A percentile compares a stretch with the other conserved stretches of the same genome.
These are phyloP conservation scores for Tuber indicum DNA, from an alignment of 495 filamentous ascomycete genomes.

Conservation along the genomic window DNA sequence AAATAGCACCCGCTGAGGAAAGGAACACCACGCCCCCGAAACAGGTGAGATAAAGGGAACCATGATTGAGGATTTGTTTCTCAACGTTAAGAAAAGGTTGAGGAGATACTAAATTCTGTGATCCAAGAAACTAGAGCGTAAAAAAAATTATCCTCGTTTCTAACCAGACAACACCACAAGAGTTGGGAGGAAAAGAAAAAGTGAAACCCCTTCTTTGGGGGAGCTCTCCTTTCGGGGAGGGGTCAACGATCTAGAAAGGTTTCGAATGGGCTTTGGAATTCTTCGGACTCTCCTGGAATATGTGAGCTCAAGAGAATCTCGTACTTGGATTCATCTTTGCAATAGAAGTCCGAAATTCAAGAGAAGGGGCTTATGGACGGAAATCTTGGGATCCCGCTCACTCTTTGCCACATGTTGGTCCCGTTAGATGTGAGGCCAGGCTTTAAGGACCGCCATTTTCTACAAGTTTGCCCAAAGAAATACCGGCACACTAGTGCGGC, in stretches of 20 bases:
- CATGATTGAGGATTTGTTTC: neutral
- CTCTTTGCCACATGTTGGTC: too few relatives aligned
- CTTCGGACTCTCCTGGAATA: neutral
- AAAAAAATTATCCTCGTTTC: neutral
- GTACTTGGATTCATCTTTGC: neutral
- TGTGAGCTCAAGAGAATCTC: conserved; percentile 12
- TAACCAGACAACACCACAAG: neutral
- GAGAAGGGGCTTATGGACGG: too few relatives aligned
- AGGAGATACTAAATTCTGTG: neutral
- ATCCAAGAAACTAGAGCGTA: neutral
- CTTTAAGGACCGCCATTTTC: neutral
- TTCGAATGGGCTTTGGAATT: neutral
- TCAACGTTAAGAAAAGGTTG: neutral
- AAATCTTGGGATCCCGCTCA: neutral
- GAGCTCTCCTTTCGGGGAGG: conserved; percentile 2
- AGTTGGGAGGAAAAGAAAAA: neutral
- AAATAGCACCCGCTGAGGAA: too few relatives aligned
- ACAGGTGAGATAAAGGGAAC: neutral
- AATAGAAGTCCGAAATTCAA: too few relatives aligned
- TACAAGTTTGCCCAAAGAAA: neutral
- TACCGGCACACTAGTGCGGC: neutral
- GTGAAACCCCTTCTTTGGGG: neutral
- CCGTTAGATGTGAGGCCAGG: neutral
- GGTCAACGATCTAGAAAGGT: conserved; percentile 15
- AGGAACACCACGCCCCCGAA: neutral